Percentiles rank a stretch among this genome's conserved stretches.
Evolutionary conservation across 805 yeast genomes (phyloP).

Genomic region (Metschnikowia colocasiae): DNA sequence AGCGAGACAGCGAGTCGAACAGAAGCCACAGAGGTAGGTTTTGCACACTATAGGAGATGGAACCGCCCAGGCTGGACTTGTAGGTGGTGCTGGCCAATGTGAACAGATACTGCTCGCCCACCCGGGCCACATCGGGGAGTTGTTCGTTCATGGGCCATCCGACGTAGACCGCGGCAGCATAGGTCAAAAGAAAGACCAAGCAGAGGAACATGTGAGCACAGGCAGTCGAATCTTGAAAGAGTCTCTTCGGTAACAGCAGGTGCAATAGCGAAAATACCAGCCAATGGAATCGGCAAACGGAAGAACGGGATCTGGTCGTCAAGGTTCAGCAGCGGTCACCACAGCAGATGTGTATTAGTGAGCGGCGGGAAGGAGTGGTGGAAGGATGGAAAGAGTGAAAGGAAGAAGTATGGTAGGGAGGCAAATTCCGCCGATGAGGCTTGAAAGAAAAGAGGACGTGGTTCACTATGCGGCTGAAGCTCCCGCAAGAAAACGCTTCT

Average conservation of each 20-base stretch:
- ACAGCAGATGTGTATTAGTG: background rate
- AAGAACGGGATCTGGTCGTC: background rate
- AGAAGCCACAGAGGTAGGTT: conserved; percentile 74
- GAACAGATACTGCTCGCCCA: conserved; percentile 57
- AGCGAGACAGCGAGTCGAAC: conserved; percentile 59
- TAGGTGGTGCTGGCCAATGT: conserved; percentile 70
- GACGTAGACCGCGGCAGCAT: conserved; percentile 47
- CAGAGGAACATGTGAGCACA: conserved; percentile 5
- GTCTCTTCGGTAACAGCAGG: background rate
- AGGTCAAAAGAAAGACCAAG: conserved; percentile 12
- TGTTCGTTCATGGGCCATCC: conserved; percentile 83
- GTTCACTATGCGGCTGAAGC: conserved; percentile 4
- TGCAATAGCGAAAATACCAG: background rate
- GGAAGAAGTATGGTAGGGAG: background rate
- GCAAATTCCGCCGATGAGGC: background rate
- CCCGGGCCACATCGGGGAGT: conserved; percentile 83
- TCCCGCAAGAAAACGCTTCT: background rate
- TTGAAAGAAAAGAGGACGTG: conserved; percentile 3
- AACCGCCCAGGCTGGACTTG: conserved; percentile 33
- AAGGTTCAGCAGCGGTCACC: background rate
- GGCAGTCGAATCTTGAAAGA: background rate
- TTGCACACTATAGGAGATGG: conserved; percentile 52
- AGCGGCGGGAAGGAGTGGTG: background rate
- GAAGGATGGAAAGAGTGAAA: background rate
- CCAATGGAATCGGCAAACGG: background rate